Base-by-base conservation (phyloP, 192 early-diverging fungal genomes). In the Coemansia asiatica region DNA sequence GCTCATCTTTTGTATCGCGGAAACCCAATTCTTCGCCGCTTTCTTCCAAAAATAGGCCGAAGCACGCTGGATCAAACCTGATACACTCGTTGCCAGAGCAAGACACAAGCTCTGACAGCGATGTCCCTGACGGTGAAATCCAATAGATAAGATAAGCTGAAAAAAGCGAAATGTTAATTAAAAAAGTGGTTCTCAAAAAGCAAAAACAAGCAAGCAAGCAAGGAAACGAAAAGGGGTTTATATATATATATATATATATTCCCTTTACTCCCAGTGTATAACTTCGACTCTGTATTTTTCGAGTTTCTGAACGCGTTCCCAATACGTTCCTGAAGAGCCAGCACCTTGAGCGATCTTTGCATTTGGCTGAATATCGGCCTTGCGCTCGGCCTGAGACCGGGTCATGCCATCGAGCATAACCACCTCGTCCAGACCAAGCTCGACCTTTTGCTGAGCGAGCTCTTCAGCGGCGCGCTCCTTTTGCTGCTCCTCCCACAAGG, bases 221-320 rank as follows among this genome's bases (percentile, higher is more conserved):
- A 33, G 8, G 4, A 44, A 44, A 44, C 15, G 21, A 2, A 53
- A 53, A 13, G 5, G 12, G 50, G 15, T 12, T 56, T 56, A 33
- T 28, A 51, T n/a, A 44, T 7, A 21, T 18, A 51, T n/a, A 51
- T 51, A 51, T 51, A 51, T 51, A 29, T 56, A 56, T 56, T 56
- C 2, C 6, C 12, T 36, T 33, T 22, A 40, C 56, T 67, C 75
- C 79, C 79, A 82, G 61, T 82, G 73, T 67, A 82, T 76, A 38
- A 76, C 74, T 27, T 82, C 79, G 4, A 82, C 79, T 21, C 79
- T 74, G 56, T 82, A 82, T 60, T 69, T 71, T 53, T 82, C 79
- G n/a, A 76, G 74, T 36, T 76, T 82, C 50, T 82, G 79, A 15
- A 76, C 65, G 9, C 70, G 74, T 60, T 82, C 74, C 79, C 79